phyloP scores from a whole-genome alignment of 2,329 filamentous ascomycete genomes.

The Raffaelea arxii region DNA sequence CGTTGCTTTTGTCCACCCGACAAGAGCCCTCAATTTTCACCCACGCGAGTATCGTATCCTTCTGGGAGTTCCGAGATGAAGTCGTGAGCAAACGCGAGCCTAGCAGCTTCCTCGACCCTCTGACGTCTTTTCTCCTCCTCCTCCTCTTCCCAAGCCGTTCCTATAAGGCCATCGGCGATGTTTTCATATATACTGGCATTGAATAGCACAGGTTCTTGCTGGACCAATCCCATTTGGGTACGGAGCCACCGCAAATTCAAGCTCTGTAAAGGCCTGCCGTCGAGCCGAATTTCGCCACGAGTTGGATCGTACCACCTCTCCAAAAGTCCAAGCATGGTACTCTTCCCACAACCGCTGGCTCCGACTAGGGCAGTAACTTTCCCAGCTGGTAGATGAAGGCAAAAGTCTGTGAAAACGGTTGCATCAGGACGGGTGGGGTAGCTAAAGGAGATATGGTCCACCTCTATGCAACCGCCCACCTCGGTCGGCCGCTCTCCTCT shows the following conservation, averaged over 20 bases:
- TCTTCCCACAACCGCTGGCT: too few relatives aligned
- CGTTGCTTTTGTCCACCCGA: too few relatives aligned
- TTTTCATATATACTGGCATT: conserved; percentile 30
- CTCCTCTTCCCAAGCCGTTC: conserved; percentile 34
- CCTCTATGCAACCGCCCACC: too few relatives aligned
- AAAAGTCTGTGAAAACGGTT: too few relatives aligned
- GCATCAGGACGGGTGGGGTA: too few relatives aligned
- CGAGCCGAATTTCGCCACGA: too few relatives aligned
- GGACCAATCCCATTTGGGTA: conserved; percentile 50
- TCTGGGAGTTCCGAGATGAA: conserved; percentile 56
- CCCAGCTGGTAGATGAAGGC: too few relatives aligned
- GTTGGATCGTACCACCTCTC: too few relatives aligned
- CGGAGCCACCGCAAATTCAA: conserved; percentile 54
- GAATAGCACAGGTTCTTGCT: conserved; percentile 48
- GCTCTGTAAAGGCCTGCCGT: conserved; percentile 42
- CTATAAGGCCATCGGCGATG: conserved; percentile 56
- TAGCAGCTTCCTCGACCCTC: conserved; percentile 44
- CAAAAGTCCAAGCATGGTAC: too few relatives aligned
- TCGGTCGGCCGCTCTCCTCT: too few relatives aligned
- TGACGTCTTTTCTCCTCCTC: conserved; percentile 34
- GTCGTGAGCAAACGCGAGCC: conserved; percentile 58
- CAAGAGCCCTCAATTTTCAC: conserved; percentile 7
- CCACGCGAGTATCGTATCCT: conserved; percentile 7
- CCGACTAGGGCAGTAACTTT: too few relatives aligned
- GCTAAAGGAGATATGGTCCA: too few relatives aligned